Percentiles rank a stretch among this genome's conserved stretches.
Conservation (phyloP, 768 basidiomycete genomes). For the Trichaptum fuscoviolaceum region DNA sequence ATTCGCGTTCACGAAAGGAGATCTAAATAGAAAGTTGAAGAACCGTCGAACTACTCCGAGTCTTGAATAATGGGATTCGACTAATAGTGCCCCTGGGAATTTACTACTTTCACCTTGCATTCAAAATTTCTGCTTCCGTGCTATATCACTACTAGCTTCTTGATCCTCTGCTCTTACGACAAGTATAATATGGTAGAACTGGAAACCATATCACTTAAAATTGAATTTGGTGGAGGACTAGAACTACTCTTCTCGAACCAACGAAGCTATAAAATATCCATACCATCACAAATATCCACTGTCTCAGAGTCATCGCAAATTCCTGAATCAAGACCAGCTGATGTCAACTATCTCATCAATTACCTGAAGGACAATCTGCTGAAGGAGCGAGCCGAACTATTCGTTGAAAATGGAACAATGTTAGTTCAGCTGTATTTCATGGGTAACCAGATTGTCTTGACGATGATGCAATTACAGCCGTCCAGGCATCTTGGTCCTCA, state of each 20-base stretch:
- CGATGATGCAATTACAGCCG: conserved; percentile 46
- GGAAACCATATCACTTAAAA: conserved; percentile 35
- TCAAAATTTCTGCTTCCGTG: too few relatives aligned
- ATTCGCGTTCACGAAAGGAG: background rate
- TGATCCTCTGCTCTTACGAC: too few relatives aligned
- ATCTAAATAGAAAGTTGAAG: background rate
- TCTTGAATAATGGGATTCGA: too few relatives aligned
- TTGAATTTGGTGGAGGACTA: conserved; percentile 82
- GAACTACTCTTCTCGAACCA: conserved; percentile 78
- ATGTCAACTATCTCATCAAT: conserved; percentile 73
- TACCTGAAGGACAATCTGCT: conserved; percentile 75
- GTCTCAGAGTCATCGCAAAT: conserved; percentile 22
- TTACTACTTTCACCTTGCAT: too few relatives aligned
- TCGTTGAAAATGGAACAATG: conserved; percentile 85
- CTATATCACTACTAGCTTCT: too few relatives aligned
- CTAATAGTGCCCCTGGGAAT: too few relatives aligned
- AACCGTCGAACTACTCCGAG: too few relatives aligned
- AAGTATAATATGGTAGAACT: background rate
- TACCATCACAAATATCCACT: conserved; percentile 43
- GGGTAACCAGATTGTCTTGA: background rate
- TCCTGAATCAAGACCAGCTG: conserved; percentile 38
- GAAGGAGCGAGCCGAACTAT: conserved; percentile 82
- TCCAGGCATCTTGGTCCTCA: conserved; percentile 93
- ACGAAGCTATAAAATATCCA: conserved; percentile 48
- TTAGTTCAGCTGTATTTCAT: conserved; percentile 33